Percentiles rank a stretch among this genome's conserved stretches.
phyloP scores from a whole-genome alignment of 257 asterid species.

The Fraxinus americana region DNA sequence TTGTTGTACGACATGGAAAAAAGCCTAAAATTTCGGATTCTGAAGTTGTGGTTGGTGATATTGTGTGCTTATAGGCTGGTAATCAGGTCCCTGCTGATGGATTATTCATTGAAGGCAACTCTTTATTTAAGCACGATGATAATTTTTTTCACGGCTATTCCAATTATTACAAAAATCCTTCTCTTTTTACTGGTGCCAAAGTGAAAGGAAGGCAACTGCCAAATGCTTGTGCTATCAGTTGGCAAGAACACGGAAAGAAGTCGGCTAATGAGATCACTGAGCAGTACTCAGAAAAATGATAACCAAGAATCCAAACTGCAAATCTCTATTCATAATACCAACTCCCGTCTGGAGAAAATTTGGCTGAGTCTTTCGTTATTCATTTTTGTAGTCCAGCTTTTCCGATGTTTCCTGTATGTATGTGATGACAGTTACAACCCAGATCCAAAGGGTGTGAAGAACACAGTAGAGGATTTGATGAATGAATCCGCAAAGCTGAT shows the following conservation, averaged over 20 bases:
- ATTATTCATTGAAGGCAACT: conserved; percentile 19
- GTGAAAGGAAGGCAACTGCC: conserved; percentile 33
- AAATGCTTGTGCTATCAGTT: conserved; percentile 42
- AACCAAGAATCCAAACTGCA: conserved; percentile 21
- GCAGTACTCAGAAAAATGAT: background rate
- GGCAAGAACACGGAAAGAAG: conserved; percentile 44
- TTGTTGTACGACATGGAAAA: conserved; percentile 33
- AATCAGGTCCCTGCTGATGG: conserved; percentile 52
- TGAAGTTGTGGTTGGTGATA: conserved; percentile 49
- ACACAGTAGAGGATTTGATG: conserved; percentile 39
- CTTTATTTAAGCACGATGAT: conserved; percentile 7
- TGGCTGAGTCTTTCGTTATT: conserved; percentile 39
- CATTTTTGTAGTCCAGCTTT: conserved; percentile 36
- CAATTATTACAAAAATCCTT: background rate
- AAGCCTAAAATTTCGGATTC: conserved; percentile 20
- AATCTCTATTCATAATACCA: conserved; percentile 26
- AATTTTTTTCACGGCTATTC: background rate
- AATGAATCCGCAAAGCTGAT: conserved; percentile 34
- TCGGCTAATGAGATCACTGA: conserved; percentile 20
- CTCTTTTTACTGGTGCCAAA: conserved; percentile 26
- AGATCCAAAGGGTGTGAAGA: conserved; percentile 26
- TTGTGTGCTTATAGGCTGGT: conserved; percentile 31
- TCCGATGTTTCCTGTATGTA: conserved; percentile 36
- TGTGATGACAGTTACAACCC: conserved; percentile 14
- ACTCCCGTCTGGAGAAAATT: conserved; percentile 34